These are phyloP conservation scores for Dioscorea dumetorum DNA, from an alignment of 106 monocot species.

Conservation along the genomic window DNA sequence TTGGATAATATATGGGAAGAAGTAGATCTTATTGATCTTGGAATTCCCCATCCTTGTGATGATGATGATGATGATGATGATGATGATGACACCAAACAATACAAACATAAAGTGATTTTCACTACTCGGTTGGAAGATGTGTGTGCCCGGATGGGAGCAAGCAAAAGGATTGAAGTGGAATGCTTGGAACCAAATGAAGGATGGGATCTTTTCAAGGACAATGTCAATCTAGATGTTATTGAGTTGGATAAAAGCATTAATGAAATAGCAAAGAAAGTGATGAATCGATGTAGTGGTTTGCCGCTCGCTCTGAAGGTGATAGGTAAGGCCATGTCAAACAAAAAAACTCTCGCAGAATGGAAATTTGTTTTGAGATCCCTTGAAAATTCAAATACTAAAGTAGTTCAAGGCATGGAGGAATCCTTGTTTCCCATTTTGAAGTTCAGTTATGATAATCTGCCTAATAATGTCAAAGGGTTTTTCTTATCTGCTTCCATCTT, in stretches of 20 bases:
- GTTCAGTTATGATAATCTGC: constrained; percentile 17
- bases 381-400: too few species aligned
- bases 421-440: constrained; percentile 2
- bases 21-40: too few species aligned
- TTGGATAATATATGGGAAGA: too few species aligned
- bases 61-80: too few species aligned
- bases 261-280: neutral
- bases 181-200: neutral
- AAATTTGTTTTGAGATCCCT: neutral
- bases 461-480: neutral
- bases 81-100: too few species aligned
- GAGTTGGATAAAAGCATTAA: neutral
- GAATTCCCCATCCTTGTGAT: too few species aligned
- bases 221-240: constrained; percentile 1
- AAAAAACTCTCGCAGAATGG: constrained; percentile 5
- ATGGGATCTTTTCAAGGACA: neutral
- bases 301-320: constrained; percentile 7
- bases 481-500: constrained; percentile 20
- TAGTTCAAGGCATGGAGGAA: neutral
- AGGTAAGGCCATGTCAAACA: neutral
- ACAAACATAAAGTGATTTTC: constrained; percentile 11
- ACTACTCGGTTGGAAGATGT: neutral
- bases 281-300: constrained; percentile 1
- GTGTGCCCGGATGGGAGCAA: neutral
- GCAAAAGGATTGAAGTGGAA: constrained; percentile 5